Conservation (phyloP, 2,329 filamentous ascomycete species). For the Pestalotiopsis sp. region DNA sequence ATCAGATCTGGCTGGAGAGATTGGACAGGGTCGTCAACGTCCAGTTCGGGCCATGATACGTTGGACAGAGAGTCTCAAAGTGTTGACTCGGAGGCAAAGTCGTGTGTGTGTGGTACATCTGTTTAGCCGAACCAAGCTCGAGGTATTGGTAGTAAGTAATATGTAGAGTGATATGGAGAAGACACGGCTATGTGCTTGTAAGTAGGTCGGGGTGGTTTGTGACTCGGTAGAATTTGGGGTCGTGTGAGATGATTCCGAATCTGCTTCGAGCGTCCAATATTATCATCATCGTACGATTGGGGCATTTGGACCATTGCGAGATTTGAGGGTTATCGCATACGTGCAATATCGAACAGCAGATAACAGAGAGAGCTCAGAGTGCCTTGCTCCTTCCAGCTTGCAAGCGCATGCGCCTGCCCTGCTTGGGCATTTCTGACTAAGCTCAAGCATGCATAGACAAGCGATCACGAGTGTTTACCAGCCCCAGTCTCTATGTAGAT, state of each 20-base stretch:
- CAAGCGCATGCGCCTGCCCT: background rate
- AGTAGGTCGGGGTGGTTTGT: background rate
- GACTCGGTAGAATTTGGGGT: background rate
- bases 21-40: background rate
- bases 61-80: background rate
- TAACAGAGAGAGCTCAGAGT: background rate
- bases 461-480: background rate
- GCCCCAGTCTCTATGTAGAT: background rate
- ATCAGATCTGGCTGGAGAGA: slow-evolving; percentile 1
- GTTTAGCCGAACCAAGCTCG: background rate
- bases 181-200: background rate
- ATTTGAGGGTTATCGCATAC: background rate
- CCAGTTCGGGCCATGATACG: background rate
- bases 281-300: too few relatives aligned
- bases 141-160: background rate
- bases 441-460: background rate
- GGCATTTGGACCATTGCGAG: background rate
- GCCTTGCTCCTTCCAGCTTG: background rate
- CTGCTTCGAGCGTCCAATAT: background rate
- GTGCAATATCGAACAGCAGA: background rate
- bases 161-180: background rate
- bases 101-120: background rate
- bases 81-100: background rate
- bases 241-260: background rate
- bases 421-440: background rate